Base-by-base conservation (phyloP, 805 yeast species). In the Monosporozyma servazzii region DNA sequence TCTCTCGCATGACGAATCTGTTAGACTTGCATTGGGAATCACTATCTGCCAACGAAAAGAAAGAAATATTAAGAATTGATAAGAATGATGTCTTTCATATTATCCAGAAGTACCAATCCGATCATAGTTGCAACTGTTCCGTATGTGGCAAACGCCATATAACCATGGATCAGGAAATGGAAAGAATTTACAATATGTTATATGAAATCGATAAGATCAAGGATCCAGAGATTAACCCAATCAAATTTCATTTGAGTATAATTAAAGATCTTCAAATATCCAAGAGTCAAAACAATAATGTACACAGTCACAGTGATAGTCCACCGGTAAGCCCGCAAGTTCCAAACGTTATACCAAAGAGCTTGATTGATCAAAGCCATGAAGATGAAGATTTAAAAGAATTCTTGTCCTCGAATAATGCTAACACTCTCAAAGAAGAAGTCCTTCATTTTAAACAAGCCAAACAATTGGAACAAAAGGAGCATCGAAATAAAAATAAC, bases 121-220 rank as follows among this genome's bases (percentile, higher is more conserved):
- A 56, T 36, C 60, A 61, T 51, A 65, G 64, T 13, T 89, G 96
- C 64, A 75, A 79, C 52, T 90, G 96, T 64, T 71, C 81, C 3
- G 80, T 80, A 18, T 90, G 96, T 69, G 91, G 90, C 2, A 77
- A 86, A 45, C 82, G 85, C 57, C 80, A 83, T 59, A 67, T 72
- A 48, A 80, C 87, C 15, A 77, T 88, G 55, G 93, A 86, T 61
- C 81, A 79, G 57, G 95, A 87, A 63, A 74, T 89, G 60, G 88
- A 82, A 58, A 78, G 77, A 51, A 76, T 87, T 6, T 88, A 86
- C 62, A 84, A 84, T 54, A 79, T 80, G 17, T 81, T 83, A 59
- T 82, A 81, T 55, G 81, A 78, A 39, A 79, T 72, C 48, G 72
- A 75, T 40, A 75, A 70, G 53, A 61, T 59, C 23, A 57, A 58